These are phyloP conservation scores for Colletotrichum endophyticum DNA, from an alignment of 2,329 filamentous ascomycete species.

Conservation along the genomic window DNA sequence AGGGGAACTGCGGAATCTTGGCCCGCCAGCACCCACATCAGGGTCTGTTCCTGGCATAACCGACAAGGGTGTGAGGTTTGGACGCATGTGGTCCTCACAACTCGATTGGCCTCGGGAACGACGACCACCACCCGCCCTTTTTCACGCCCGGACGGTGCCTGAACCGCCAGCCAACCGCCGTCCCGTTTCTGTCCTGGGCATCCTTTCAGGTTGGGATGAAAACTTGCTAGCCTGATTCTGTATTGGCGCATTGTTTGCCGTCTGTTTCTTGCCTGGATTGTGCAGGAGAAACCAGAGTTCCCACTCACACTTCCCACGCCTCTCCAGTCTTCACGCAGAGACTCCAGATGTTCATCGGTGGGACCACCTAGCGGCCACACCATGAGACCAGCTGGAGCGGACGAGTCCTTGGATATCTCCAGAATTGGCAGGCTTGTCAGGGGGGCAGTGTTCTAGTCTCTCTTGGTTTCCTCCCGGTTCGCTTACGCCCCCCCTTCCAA, in stretches of 20 bases:
- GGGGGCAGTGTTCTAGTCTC: conserved; percentile 14
- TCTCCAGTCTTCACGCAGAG: neutral
- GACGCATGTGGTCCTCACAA: neutral
- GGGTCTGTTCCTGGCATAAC: conserved; percentile 2
- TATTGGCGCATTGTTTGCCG: neutral
- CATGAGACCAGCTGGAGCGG: neutral
- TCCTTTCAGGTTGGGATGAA: neutral
- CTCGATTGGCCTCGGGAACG: conserved; percentile 3
- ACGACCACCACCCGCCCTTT: neutral
- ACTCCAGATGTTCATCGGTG: neutral
- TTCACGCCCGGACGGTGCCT: neutral
- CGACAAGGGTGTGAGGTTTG: neutral
- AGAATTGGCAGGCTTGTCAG: neutral
- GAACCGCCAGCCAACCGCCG: conserved; percentile 18
- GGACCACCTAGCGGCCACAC: neutral
- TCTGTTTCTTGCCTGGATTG: neutral
- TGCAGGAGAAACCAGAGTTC: neutral
- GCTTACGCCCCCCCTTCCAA: neutral
- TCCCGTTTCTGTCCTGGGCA: neutral
- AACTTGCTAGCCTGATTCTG: neutral
- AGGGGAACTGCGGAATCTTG: neutral
- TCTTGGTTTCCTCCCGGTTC: neutral
- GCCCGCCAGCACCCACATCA: neutral
- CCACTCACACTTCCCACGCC: neutral
- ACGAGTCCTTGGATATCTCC: neutral